Evolutionary conservation across 441 rosid genomes (phyloP).

Genomic region (Euphorbia schlechtendalii): DNA sequence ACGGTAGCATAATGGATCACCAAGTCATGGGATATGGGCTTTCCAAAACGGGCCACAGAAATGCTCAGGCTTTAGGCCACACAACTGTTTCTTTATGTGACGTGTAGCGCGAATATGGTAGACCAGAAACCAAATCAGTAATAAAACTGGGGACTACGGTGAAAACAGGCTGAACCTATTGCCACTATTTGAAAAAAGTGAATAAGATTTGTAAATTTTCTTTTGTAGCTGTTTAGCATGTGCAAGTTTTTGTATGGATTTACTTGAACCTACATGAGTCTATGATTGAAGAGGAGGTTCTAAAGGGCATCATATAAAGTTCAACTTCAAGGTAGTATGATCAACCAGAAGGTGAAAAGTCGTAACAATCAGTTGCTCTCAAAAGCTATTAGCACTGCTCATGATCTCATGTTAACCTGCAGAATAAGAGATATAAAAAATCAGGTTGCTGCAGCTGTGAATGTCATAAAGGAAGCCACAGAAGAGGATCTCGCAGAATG

Average conservation of each 20-base stretch:
- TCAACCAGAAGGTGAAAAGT: too few relatives aligned
- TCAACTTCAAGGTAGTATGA: constrained; percentile 85
- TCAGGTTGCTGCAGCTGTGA: constrained; percentile 87
- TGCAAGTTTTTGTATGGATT: constrained; percentile 12
- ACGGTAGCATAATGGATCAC: too few relatives aligned
- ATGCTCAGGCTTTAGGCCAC: too few relatives aligned
- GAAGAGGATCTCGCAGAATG: constrained; percentile 37
- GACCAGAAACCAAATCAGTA: constrained; percentile 5
- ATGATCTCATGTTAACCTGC: constrained; percentile 22
- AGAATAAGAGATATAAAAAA: constrained; percentile 92
- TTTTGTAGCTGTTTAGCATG: background rate
- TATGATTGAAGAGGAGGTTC: constrained; percentile 11
- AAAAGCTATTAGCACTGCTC: background rate
- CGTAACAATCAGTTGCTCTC: background rate
- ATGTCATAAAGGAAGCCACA: constrained; percentile 79
- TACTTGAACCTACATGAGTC: constrained; percentile 62
- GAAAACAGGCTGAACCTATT: background rate
- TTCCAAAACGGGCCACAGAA: too few relatives aligned
- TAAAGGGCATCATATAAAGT: constrained; percentile 70
- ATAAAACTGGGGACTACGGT: background rate
- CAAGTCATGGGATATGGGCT: too few relatives aligned
- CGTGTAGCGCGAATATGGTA: background rate
- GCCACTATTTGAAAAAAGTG: background rate
- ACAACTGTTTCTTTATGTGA: background rate
- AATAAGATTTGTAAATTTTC: background rate